Evolutionary conservation across 2,329 filamentous ascomycete species (phyloP), one percentile per base, ranked within the genome.

Genomic region (Fusarium liriodendri): DNA sequence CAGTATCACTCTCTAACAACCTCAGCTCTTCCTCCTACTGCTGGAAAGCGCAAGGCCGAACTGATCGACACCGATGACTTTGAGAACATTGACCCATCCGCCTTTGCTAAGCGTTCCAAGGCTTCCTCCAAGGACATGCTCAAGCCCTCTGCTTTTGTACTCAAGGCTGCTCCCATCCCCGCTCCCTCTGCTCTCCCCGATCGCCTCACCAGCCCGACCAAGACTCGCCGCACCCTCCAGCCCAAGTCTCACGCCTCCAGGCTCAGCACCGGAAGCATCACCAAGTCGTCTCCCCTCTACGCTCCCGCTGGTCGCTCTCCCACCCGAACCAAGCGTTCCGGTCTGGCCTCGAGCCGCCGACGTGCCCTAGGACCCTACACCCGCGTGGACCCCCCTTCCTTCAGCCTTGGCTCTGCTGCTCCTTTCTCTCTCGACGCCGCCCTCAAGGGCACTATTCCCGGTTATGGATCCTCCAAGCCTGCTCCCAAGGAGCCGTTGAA

Each of bases 341-440:
- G 91, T 61, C 90, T 95, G 72, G 86, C 95, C 47, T 90, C 89
- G 60, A 91, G 88, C 79, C 91, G 93, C 68, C 92, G 93, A 58
- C 90, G 90, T 69, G 89, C 88, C 18, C 88, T 87, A n/a, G 87
- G 89, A 7, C 86, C 88, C 16, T 91, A 92, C 81, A 86, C 89
- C 52, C 93, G 94, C 55, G 86, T 95, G 64, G 93, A 96, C 75
- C 92, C 93, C 1, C 92, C 93, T 2, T 83, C 88, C 16, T 91
- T 92, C 80, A 83, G 84, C 60, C 84, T 84, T 70, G 85, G 84
- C 66, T 84, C 84, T n/a, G 83, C 86, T 8, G 84, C 92, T 5
- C 94, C 94, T 1, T 97, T 98, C 83, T 95, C 93, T 62, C 91
- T 98, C 69, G 93, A 97, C 80, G 93, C 94, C 27, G 95, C 95